Base-by-base conservation (phyloP, 495 filamentous ascomycete species). In the Copromyces sp. region DNA sequence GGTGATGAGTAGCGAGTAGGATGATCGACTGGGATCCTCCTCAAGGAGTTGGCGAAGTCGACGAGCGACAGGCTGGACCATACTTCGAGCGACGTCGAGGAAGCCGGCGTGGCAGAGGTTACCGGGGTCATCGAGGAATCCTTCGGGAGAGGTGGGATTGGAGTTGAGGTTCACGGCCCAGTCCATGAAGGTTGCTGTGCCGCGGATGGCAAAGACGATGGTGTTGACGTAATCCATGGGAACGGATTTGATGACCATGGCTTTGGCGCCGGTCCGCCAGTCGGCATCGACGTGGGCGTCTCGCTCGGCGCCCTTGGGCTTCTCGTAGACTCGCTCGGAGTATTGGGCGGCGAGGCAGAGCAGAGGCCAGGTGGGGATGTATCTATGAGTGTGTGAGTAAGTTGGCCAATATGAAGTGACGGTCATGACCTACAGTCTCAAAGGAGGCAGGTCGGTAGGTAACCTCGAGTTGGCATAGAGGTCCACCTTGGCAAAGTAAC, bases 61-160 rank as follows among this genome's bases (percentile, higher is more conserved):
- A 3, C 87, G 84, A 2, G 93, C 91, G 4, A 95, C 89, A 0
- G 90, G 88, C 1, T 82, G 76, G n/a, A 93, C 80, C 92, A 94
- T 95, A 39, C 90, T 89, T 14, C 86, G 83, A 2, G 93, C 92
- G 4, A 94, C 91, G 3, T 87, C 85, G 0, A 95, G 83, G 74
- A 94, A 95, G 3, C 93, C 93, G 5, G 90, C 82, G 78, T 95
- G 93, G 78, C 92, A 94, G 29, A 89, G 82, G 75, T 95, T 95
- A 38, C 86, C 86, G 4, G 87, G 81, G 73, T 95, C 93, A 76
- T 94, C 92, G 9, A 96, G 78, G 74, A 95, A 94, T 0, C 87
- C 89, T 0, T 72, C 71, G 0, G 93, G 91, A 2, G 87, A 81
- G 0, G 84, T 83, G 3, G 93, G 92, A 9, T 85, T 86, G 0